A percentile compares a stretch with the other conserved stretches of the same genome.
Conservation (phyloP, 352 stramenopile genomes). For the Phytophthora sansomeana region DNA sequence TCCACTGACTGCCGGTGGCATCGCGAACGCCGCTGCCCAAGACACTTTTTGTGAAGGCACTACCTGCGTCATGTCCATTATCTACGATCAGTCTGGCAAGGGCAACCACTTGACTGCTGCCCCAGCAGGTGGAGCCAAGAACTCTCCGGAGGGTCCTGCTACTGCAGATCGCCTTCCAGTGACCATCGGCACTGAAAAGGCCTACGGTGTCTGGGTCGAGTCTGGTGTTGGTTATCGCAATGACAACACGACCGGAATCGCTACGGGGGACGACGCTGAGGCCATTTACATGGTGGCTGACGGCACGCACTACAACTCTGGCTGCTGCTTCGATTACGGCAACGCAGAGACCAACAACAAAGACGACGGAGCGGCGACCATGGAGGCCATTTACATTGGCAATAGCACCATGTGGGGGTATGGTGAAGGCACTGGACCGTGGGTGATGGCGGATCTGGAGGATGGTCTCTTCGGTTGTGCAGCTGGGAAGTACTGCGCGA, state of each 20-base stretch:
- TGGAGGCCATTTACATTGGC: constrained; percentile 33
- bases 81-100: constrained; percentile 39
- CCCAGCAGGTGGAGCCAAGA: constrained; percentile 31
- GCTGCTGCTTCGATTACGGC: constrained; percentile 36
- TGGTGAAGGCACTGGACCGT: constrained; percentile 25
- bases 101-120: constrained; percentile 30
- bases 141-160: constrained; percentile 19
- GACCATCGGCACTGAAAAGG: constrained; percentile 19
- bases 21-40: constrained; percentile 20
- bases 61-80: constrained; percentile 27
- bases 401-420: constrained; percentile 25
- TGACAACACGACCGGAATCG: constrained; percentile 19
- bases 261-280: constrained; percentile 25
- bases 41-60: constrained; percentile 29
- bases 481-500: constrained; percentile 15
- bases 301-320: constrained; percentile 27
- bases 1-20: constrained; percentile 14
- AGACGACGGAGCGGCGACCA: constrained; percentile 27
- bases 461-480: constrained; percentile 32
- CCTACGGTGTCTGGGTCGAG: constrained; percentile 31
- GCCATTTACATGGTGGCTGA: constrained; percentile 35
- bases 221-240: constrained; percentile 32
- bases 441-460: constrained; percentile 35
- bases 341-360: constrained; percentile 34
- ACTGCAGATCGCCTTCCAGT: constrained; percentile 21